These are phyloP conservation scores for Nitzschia palea DNA, from an alignment of 108 stramenopile species.

Conservation along the genomic window DNA sequence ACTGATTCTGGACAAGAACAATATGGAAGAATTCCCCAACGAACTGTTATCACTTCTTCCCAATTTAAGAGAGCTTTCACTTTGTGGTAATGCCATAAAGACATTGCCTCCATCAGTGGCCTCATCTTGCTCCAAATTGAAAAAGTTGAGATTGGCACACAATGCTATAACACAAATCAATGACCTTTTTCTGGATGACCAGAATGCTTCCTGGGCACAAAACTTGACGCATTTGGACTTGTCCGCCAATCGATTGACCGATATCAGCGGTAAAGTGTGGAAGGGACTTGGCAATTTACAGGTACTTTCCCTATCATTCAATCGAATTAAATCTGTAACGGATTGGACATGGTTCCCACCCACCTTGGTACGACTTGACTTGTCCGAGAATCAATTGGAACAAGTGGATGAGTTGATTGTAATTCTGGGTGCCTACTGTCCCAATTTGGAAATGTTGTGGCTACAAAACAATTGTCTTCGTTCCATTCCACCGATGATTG, in stretches of 20 bases:
- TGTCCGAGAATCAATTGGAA: constrained; percentile 38
- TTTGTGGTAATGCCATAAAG: constrained; percentile 5
- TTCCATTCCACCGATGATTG: constrained; percentile 30
- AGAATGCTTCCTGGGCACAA: constrained; percentile 7
- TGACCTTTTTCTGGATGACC: background rate
- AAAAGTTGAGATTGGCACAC: background rate
- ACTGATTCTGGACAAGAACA: constrained; percentile 9
- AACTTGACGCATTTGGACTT: constrained; percentile 16
- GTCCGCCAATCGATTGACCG: constrained; percentile 14
- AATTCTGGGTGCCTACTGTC: constrained; percentile 12
- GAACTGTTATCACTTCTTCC: constrained; percentile 16
- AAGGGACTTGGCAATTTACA: constrained; percentile 9
- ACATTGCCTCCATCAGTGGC: constrained; percentile 8
- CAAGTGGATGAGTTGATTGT: constrained; percentile 22
- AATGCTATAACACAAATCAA: constrained; percentile 14
- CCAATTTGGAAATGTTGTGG: constrained; percentile 14
- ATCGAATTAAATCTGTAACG: constrained; percentile 12
- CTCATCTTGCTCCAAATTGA: constrained; percentile 7
- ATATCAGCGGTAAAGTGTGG: constrained; percentile 6
- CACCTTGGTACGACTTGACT: constrained; percentile 20
- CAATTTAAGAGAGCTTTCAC: constrained; percentile 10
- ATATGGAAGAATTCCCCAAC: constrained; percentile 14
- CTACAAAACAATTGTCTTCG: constrained; percentile 23
- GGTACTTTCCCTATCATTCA: constrained; percentile 17
- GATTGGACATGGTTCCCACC: constrained; percentile 14